Evolutionary conservation across 78 protist species (phyloP).

Genomic region (Salpingoeca rosetta): DNA sequence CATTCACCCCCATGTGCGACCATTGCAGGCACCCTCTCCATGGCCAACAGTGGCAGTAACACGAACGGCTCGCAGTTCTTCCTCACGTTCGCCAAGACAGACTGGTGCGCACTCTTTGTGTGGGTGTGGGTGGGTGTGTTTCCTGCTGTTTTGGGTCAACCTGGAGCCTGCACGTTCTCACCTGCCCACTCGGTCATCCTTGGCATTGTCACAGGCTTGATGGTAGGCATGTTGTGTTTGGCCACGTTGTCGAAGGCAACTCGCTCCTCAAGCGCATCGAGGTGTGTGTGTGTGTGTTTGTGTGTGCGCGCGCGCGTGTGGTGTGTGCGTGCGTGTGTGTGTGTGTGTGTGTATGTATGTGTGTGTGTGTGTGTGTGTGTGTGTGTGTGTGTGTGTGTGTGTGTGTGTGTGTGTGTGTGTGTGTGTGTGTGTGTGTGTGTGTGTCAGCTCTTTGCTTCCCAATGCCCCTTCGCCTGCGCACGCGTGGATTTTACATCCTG

Average conservation of each 20-base stretch:
- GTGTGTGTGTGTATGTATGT: too few relatives aligned
- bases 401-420: too few relatives aligned
- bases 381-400: too few relatives aligned
- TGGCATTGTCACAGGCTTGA: slow-evolving; percentile 43
- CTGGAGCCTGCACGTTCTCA: slow-evolving; percentile 13
- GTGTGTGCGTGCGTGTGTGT: too few relatives aligned
- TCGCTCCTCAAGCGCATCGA: slow-evolving; percentile 30
- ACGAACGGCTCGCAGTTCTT: slow-evolving; percentile 81
- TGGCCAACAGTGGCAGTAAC: slow-evolving; percentile 88
- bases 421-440: too few relatives aligned
- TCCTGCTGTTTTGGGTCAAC: background rate
- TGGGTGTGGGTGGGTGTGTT: background rate
- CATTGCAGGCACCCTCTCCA: slow-evolving; percentile 64
- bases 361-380: too few relatives aligned
- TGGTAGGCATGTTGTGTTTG: slow-evolving; percentile 68
- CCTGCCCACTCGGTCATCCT: background rate
- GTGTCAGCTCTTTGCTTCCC: too few relatives aligned
- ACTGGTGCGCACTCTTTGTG: too few relatives aligned
- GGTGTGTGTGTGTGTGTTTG: too few relatives aligned
- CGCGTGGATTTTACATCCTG: too few relatives aligned
- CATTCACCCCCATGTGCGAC: background rate
- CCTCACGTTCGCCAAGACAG: slow-evolving; percentile 8
- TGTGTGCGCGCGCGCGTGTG: too few relatives aligned
- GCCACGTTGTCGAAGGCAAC: slow-evolving; percentile 48
- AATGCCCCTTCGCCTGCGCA: too few relatives aligned